Base-by-base conservation (phyloP, 345 rosid species). In the Sisymbrium altissimum region DNA sequence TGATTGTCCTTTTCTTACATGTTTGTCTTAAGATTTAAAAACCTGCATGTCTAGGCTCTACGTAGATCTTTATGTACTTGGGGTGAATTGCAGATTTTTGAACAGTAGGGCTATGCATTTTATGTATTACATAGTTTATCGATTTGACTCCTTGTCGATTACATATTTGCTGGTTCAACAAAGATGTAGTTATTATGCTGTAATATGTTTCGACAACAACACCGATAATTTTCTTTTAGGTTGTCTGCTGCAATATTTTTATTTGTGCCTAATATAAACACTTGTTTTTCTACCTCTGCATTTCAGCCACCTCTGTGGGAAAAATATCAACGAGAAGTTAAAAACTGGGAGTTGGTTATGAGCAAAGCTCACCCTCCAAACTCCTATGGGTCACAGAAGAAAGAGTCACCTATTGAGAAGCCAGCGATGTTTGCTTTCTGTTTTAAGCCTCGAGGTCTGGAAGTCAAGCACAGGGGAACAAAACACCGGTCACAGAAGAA, bases 401-500 rank as follows among this genome's bases (percentile, higher is more conserved):
- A 84, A 78, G 73, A 55, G 50, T 69, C 85, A 62, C 73, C 81
- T 55, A 6, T 44, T 18, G 98, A 92, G 78, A 95, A 89, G 88
- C 98, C 98, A 41, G 82, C 86, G 29, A 85, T 92, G 97, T 90
- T 86, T 90, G 99, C 99, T 68, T 95, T 95, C 73, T 95, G 98
- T 77, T 79, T 92, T 88, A 95, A 92, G 78, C 99, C 99, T 2
- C 88, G 97, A 70, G 97, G 99, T 43, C 78, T 95, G 86, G 99
- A 95, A 79, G 86, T 90, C 63, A 94, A 87, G 19, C 84, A 95
- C 81, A 90, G 71, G 82, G 98, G 97, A 30, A 88, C 94, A 25
- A 95, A 95, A 66, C 99, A 92, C 53, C 83, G 96, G 78, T 83
- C 99, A 10, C 98, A 90, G 41, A 86, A 77, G 76, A 90, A 80